These are phyloP conservation scores for Melanogaster broomeanus DNA, from an alignment of 768 basidiomycete genomes.

Conservation along the genomic window DNA sequence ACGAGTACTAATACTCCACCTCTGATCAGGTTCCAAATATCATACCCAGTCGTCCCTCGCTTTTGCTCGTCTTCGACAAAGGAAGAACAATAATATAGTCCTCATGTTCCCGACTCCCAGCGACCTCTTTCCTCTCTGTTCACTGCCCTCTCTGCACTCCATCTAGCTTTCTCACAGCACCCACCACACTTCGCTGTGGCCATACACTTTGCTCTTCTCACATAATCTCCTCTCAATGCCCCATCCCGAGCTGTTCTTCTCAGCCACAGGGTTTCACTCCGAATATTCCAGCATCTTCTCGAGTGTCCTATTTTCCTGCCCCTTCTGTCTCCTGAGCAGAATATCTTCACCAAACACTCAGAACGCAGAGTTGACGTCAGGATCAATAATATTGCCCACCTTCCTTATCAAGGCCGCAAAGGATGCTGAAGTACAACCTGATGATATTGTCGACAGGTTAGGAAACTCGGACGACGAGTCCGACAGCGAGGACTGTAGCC, in stretches of 20 bases:
- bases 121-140: slow-evolving; percentile 42
- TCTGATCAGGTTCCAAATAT: background rate
- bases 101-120: slow-evolving; percentile 24
- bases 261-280: slow-evolving; percentile 24
- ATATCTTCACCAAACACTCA: background rate
- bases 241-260: slow-evolving; percentile 37
- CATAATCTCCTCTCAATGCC: slow-evolving; percentile 34
- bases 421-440: slow-evolving; percentile 7
- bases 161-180: slow-evolving; percentile 38
- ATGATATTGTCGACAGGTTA: slow-evolving; percentile 21
- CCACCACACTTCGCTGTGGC: slow-evolving; percentile 73
- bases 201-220: slow-evolving; percentile 79
- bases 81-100: background rate
- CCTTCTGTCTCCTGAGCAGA: slow-evolving; percentile 26
- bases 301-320: slow-evolving; percentile 36
- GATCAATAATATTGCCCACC: slow-evolving; percentile 52
- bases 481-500: slow-evolving; percentile 21
- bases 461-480: slow-evolving; percentile 32
- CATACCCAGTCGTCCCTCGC: background rate
- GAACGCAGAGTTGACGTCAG: slow-evolving; percentile 50
- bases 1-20: slow-evolving; percentile 1
- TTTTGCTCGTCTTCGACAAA: too few species aligned
- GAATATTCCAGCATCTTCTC: slow-evolving; percentile 44
- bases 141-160: slow-evolving; percentile 56
- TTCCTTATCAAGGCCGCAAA: slow-evolving; percentile 36